A percentile compares a stretch with the other conserved stretches of the same genome.
phyloP scores from a whole-genome alignment of 2,329 filamentous ascomycete species.

The Phaeosphaeriaceae sp. region DNA sequence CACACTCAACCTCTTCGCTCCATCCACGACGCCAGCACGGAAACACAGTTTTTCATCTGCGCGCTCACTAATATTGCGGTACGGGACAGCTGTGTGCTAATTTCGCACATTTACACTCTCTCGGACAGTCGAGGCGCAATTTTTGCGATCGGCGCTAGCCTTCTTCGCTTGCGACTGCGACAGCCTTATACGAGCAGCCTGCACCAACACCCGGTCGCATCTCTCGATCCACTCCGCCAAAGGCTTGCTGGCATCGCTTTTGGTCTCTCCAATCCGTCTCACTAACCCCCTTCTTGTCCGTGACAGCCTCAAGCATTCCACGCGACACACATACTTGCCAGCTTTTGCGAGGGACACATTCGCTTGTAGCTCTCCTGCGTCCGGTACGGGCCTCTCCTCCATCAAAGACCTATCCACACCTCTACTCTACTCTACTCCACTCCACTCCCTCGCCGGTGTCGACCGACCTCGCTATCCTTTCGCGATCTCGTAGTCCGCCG shows the following conservation, averaged over 20 bases:
- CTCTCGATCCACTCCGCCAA: slow-evolving; percentile 36
- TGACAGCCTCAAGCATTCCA: slow-evolving; percentile 34
- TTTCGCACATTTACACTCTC: slow-evolving; percentile 40
- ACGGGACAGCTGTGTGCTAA: slow-evolving; percentile 28
- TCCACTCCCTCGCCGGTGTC: slow-evolving; percentile 27
- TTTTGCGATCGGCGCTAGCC: slow-evolving; percentile 42
- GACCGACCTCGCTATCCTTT: slow-evolving; percentile 40
- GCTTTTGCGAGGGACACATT: slow-evolving; percentile 88
- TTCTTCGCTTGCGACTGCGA: slow-evolving; percentile 25
- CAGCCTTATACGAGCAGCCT: slow-evolving; percentile 39
- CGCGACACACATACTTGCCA: slow-evolving; percentile 47
- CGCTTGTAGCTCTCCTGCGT: slow-evolving; percentile 93
- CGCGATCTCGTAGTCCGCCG: slow-evolving; percentile 41
- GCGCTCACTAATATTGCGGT: slow-evolving; percentile 40
- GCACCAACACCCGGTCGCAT: slow-evolving; percentile 30
- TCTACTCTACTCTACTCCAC: slow-evolving; percentile 1
- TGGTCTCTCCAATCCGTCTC: slow-evolving; percentile 37
- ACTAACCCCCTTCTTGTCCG: slow-evolving; percentile 34
- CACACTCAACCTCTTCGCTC: slow-evolving; percentile 32
- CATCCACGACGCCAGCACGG: slow-evolving; percentile 34
- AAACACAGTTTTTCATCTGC: slow-evolving; percentile 36
- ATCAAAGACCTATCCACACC: slow-evolving; percentile 8
- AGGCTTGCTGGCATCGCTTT: slow-evolving; percentile 53
- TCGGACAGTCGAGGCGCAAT: slow-evolving; percentile 28
- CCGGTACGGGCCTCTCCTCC: slow-evolving; percentile 54